phyloP scores from a whole-genome alignment of 2,329 filamentous ascomycete genomes.

The Ascochyta clinopodiicola region DNA sequence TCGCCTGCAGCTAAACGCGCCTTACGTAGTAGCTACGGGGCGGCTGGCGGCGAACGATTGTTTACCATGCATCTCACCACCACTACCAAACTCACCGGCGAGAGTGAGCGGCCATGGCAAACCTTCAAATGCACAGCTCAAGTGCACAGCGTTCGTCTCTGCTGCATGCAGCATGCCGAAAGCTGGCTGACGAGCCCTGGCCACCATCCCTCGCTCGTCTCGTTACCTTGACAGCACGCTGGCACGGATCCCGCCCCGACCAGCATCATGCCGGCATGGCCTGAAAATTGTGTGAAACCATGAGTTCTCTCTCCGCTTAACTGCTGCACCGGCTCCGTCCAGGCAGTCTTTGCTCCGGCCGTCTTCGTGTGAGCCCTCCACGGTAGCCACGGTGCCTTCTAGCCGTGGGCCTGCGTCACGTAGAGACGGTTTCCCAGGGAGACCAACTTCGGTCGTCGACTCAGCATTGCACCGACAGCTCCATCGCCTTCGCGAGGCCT shows the following conservation, averaged over 20 bases:
- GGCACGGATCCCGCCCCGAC: conserved; percentile 30
- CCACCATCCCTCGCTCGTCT: conserved; percentile 21
- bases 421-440: conserved; percentile 37
- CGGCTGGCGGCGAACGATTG: conserved; percentile 16
- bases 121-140: conserved; percentile 13
- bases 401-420: conserved; percentile 31
- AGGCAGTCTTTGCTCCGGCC: conserved; percentile 21
- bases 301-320: conserved; percentile 33
- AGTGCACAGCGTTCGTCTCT: not conserved
- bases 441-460: conserved; percentile 18
- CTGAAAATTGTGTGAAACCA: conserved; percentile 35
- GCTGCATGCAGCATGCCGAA: conserved; percentile 22
- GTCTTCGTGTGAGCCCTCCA: conserved; percentile 16
- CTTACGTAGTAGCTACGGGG: conserved; percentile 1
- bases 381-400: conserved; percentile 11
- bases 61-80: conserved; percentile 24
- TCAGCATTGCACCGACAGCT: conserved; percentile 16
- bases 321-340: conserved; percentile 23
- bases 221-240: conserved; percentile 32
- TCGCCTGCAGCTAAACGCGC: conserved; percentile 18
- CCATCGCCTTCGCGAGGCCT: conserved; percentile 22
- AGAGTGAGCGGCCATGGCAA: too few relatives aligned
- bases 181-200: conserved; percentile 15
- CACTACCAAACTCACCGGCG: not conserved
- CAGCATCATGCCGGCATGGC: conserved; percentile 31